phyloP scores from a whole-genome alignment of 176 grass and related monocot genomes.

The Pharus latifolius region DNA sequence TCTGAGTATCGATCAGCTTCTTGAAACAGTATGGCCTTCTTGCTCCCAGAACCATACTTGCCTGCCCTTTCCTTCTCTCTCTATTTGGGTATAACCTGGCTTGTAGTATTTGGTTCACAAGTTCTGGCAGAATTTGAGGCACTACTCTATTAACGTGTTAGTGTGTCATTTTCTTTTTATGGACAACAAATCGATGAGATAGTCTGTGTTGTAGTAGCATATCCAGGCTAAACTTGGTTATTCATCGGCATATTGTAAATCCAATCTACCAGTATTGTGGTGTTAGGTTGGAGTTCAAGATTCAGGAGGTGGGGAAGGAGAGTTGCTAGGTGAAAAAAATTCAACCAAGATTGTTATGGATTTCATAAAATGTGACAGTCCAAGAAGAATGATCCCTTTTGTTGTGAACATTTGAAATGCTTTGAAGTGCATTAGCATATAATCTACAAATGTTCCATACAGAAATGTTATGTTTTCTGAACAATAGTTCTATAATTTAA shows the following conservation, averaged over 20 bases:
- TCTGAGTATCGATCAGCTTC: conserved; percentile 75
- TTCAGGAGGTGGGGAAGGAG: neutral
- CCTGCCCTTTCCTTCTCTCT: neutral
- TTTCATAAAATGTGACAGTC: neutral
- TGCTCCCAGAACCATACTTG: neutral
- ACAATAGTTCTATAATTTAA: neutral
- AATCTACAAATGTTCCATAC: neutral
- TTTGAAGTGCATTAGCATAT: neutral
- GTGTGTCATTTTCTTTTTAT: too few species aligned
- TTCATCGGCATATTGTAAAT: too few species aligned
- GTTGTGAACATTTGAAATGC: neutral
- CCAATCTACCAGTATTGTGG: too few species aligned
- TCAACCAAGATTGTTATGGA: neutral
- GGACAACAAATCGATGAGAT: too few species aligned
- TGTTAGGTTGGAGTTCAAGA: neutral
- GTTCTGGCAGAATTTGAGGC: neutral
- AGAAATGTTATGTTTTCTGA: neutral
- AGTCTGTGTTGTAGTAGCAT: conserved; percentile 1
- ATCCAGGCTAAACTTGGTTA: too few species aligned
- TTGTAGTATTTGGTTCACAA: neutral
- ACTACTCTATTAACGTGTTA: too few species aligned
- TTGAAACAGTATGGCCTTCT: conserved; percentile 62
- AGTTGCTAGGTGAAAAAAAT: neutral
- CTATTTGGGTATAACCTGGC: conserved; percentile 1
- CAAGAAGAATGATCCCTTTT: neutral